phyloP scores from a whole-genome alignment of 2,329 filamentous ascomycete species.

The Diplocarpon rosae region DNA sequence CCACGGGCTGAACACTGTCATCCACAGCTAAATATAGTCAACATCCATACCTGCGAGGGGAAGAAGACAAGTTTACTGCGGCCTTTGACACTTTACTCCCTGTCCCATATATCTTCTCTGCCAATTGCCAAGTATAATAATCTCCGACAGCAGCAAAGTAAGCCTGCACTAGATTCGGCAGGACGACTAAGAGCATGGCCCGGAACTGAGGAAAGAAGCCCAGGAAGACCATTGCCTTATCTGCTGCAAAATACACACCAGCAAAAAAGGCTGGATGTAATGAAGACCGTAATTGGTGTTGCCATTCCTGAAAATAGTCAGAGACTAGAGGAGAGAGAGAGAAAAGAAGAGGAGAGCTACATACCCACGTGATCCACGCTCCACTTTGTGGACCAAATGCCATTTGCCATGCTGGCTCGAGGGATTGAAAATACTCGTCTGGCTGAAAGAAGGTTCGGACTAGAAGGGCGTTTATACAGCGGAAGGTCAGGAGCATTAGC shows the following conservation, averaged over 20 bases:
- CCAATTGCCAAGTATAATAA: constrained; percentile 79
- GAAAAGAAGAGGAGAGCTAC: constrained; percentile 21
- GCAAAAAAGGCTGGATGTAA: constrained; percentile 86
- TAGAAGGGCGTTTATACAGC: constrained; percentile 67
- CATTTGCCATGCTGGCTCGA: constrained; percentile 87
- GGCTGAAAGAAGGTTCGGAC: constrained; percentile 92
- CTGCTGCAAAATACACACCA: constrained; percentile 53
- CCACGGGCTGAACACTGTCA: constrained; percentile 74
- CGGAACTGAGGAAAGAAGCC: constrained; percentile 42
- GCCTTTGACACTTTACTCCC: constrained; percentile 54
- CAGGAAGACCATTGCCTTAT: constrained; percentile 44
- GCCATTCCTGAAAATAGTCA: constrained; percentile 65
- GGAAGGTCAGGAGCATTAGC: constrained; percentile 47
- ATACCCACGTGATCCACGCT: constrained; percentile 94
- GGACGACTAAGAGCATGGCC: constrained; percentile 56
- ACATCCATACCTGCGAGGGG: neutral
- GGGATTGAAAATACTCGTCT: constrained; percentile 92
- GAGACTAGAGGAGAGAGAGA: neutral
- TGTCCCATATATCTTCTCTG: constrained; percentile 59
- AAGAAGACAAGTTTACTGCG: constrained; percentile 41
- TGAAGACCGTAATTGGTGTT: constrained; percentile 74
- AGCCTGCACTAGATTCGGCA: constrained; percentile 68
- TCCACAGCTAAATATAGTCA: constrained; percentile 43
- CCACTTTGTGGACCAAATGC: constrained; percentile 68
- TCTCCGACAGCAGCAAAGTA: constrained; percentile 68